Base-by-base conservation (phyloP, 768 basidiomycete genomes). In the Tephrocybe sp. region DNA sequence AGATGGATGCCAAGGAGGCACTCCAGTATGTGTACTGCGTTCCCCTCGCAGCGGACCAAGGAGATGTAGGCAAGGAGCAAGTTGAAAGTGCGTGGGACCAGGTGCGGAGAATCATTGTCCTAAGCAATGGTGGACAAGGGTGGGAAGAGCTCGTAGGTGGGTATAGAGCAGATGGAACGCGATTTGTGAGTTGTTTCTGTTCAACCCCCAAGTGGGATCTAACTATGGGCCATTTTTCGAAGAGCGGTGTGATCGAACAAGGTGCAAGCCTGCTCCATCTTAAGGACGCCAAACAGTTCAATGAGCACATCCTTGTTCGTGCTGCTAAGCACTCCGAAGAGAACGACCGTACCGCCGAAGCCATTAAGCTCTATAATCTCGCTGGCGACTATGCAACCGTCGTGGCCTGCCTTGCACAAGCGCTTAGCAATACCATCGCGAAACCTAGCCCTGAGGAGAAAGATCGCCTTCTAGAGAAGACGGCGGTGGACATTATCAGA, bases 141-240 rank as follows among this genome's bases (percentile, higher is more conserved):
- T 98, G 94, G 91, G 89, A 94, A 41, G 90, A 91, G 64, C 80
- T 99, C 15, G 86, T 98, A 2, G 95, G 95, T n/a, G 92, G 91
- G 9, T 89, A 95, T 61, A 77, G 89, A 54, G 72, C 83, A 4
- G 94, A 99, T 57, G 94, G 94, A 3, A 84, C 90, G n/a, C 79
- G 83, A 73, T 89, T 88, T 67, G 91, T 92, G 65, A 61, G 88
- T 82, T 15, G 42, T 46, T 24, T 38, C n/a, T n/a, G n/a, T n/a
- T n/a, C n/a, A n/a, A n/a, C n/a, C n/a, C n/a, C n/a, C n/a, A n/a
- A n/a, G 12, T 30, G 7, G 6, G 29, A 30, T 12, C 29, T 16
- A 7, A 15, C 27, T 44, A 39, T 44, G n/a, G n/a, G 50, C 15
- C 42, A 22, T 10, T 15, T 30, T 50, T 15, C 33, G 16, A 61